These are phyloP conservation scores for Guillardia theta DNA, from an alignment of 78 protist genomes.

Conservation along the genomic window DNA sequence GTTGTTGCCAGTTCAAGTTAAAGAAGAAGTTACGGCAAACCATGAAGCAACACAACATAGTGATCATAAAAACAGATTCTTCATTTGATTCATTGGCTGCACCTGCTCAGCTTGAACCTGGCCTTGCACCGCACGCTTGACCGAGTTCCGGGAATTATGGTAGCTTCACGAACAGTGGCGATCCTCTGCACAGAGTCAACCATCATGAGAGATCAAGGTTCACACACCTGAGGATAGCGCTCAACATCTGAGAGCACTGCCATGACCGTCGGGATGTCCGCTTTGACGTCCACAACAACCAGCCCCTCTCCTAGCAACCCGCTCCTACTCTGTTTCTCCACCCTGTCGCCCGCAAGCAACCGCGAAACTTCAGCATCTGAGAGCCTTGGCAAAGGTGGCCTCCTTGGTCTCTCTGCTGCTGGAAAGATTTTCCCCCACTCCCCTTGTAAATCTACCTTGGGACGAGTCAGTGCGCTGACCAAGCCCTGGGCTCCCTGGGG, in stretches of 20 bases:
- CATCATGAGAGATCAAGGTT: neutral
- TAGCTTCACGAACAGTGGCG: neutral
- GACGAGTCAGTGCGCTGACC: too few species aligned
- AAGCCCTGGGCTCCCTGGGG: too few species aligned
- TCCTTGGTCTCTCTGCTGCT: neutral
- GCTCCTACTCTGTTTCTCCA: neutral
- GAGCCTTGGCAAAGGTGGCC: neutral
- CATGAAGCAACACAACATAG: too few species aligned
- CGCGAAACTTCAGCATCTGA: neutral
- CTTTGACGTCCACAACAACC: neutral
- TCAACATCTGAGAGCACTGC: neutral
- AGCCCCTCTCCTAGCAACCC: neutral
- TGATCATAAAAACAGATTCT: too few species aligned
- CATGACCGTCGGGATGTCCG: neutral
- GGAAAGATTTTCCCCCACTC: neutral
- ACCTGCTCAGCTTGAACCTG: constrained; percentile 1
- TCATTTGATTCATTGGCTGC: too few species aligned
- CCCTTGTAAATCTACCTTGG: too few species aligned
- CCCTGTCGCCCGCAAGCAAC: neutral
- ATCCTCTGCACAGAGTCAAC: neutral
- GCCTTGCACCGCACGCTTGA: too few species aligned
- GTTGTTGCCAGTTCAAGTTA: too few species aligned
- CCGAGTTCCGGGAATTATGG: neutral
- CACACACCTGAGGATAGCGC: neutral
- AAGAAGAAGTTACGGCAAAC: too few species aligned